Percentiles rank a stretch among this genome's conserved stretches.
These are phyloP conservation scores for Ophiostoma himal-ulmi DNA, from an alignment of 2,329 filamentous ascomycete species.

Conservation along the genomic window DNA sequence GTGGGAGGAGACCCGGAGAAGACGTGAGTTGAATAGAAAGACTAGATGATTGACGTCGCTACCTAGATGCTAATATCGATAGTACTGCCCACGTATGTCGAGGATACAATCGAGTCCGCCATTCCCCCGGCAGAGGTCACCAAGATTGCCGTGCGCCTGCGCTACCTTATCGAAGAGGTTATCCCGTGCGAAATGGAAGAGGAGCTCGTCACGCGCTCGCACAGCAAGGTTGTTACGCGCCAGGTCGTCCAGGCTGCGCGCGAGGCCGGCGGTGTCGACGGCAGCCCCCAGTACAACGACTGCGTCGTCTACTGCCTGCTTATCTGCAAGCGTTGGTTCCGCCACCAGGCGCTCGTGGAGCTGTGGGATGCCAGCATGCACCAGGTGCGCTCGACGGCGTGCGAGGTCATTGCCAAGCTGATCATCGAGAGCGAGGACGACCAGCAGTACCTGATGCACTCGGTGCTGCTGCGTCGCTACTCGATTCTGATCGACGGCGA, in stretches of 20 bases:
- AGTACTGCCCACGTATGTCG: slow-evolving; percentile 62
- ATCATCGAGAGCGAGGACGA: slow-evolving; percentile 83
- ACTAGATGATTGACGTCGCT: too few relatives aligned
- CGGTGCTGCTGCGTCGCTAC: slow-evolving; percentile 81
- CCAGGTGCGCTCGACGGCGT: slow-evolving; percentile 69
- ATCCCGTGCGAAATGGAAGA: slow-evolving; percentile 86
- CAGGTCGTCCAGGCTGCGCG: slow-evolving; percentile 75
- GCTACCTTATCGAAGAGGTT: slow-evolving; percentile 82
- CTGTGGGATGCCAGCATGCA: slow-evolving; percentile 91
- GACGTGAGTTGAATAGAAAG: slow-evolving; percentile 27
- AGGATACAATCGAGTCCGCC: slow-evolving; percentile 56
- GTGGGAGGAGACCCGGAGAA: slow-evolving; percentile 32
- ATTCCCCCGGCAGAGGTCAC: slow-evolving; percentile 77
- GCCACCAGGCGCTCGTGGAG: slow-evolving; percentile 69
- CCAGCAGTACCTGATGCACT: slow-evolving; percentile 68
- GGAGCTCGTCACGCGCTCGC: slow-evolving; percentile 65
- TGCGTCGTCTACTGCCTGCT: slow-evolving; percentile 84
- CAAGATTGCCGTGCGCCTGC: slow-evolving; percentile 80
- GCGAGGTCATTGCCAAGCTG: slow-evolving; percentile 85
- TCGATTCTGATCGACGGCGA: slow-evolving; percentile 68
- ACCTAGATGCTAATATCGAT: slow-evolving; percentile 11
- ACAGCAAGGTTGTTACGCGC: slow-evolving; percentile 77
- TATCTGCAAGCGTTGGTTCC: slow-evolving; percentile 67
- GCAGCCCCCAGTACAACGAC: slow-evolving; percentile 63
- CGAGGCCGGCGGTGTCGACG: slow-evolving; percentile 76